These are phyloP conservation scores for Rutstroemia sp. DNA, from an alignment of 2,329 filamentous ascomycete genomes.

Conservation along the genomic window DNA sequence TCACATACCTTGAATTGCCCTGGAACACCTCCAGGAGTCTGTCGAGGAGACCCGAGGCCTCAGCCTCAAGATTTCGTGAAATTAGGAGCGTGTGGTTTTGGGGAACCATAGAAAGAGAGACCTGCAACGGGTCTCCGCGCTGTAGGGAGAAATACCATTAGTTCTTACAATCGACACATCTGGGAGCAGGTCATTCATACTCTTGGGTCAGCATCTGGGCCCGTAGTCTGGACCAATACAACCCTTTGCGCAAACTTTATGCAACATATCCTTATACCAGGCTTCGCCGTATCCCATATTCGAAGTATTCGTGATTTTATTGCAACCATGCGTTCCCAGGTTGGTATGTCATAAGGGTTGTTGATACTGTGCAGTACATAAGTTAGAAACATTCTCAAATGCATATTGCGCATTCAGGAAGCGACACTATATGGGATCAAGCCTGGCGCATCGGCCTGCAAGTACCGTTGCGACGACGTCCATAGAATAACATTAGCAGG, in stretches of 20 bases:
- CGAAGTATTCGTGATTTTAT: constrained; percentile 86
- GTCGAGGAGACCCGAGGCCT: constrained; percentile 85
- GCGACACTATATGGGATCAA: not conserved
- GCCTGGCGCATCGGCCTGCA: not conserved
- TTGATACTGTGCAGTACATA: constrained; percentile 56
- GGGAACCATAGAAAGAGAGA: constrained; percentile 80
- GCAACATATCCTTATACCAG: constrained; percentile 82
- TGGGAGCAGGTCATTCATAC: constrained; percentile 44
- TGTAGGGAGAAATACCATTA: constrained; percentile 29
- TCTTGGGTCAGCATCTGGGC: constrained; percentile 71
- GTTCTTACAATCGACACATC: not conserved
- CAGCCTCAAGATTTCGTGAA: constrained; percentile 77
- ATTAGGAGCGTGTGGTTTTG: constrained; percentile 75
- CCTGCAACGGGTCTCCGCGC: constrained; percentile 70
- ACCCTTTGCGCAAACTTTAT: constrained; percentile 96
- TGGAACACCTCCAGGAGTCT: constrained; percentile 79
- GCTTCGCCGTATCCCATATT: constrained; percentile 74
- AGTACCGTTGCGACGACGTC: not conserved
- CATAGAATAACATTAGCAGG: constrained; percentile 15
- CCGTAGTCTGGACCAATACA: constrained; percentile 85
- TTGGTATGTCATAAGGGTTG: constrained; percentile 70
- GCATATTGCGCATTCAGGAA: not conserved
- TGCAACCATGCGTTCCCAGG: constrained; percentile 80
- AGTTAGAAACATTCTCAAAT: constrained; percentile 20
- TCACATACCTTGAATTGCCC: constrained; percentile 70